Conservation (phyloP, 1,139 yeast genomes). For the Arxiozyma heterogenica region DNA sequence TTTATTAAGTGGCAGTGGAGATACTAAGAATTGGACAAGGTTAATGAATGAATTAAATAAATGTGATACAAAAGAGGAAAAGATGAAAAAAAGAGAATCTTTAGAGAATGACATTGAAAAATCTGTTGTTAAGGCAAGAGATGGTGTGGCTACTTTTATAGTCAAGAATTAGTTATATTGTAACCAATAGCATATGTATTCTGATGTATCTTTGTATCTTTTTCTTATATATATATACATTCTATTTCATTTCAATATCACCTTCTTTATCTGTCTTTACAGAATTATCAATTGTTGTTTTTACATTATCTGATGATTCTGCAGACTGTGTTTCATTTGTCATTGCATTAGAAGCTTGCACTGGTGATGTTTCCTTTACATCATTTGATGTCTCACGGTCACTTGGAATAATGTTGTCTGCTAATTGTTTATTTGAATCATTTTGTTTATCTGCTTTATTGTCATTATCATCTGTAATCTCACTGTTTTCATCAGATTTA, state of each 20-base stretch:
- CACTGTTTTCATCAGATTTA: neutral
- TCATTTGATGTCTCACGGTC: neutral
- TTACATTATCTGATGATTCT: neutral
- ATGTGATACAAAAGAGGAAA: conserved; percentile 26
- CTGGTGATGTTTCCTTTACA: neutral
- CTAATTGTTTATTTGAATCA: no score
- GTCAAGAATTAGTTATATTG: conserved; percentile 7
- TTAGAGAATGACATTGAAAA: conserved; percentile 39
- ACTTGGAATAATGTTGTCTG: no score
- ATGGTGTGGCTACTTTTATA: conserved; percentile 39
- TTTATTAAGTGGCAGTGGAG: conserved; percentile 56
- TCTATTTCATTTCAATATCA: conserved; percentile 23
- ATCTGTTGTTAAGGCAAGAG: conserved; percentile 43
- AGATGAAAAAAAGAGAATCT: conserved; percentile 36
- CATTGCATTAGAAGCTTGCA: neutral
- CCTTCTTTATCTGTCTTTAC: conserved; percentile 8
- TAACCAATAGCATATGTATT: conserved; percentile 36
- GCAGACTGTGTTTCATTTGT: neutral
- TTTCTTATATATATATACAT: conserved; percentile 4
- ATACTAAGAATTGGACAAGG: conserved; percentile 37
- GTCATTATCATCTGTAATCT: neutral
- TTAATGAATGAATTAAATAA: conserved; percentile 41
- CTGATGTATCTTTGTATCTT: neutral
- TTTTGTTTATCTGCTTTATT: neutral
- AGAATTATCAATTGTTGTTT: neutral